Evolutionary conservation across 352 stramenopile genomes (phyloP).

Genomic region (Thalassiosira mediterranea): DNA sequence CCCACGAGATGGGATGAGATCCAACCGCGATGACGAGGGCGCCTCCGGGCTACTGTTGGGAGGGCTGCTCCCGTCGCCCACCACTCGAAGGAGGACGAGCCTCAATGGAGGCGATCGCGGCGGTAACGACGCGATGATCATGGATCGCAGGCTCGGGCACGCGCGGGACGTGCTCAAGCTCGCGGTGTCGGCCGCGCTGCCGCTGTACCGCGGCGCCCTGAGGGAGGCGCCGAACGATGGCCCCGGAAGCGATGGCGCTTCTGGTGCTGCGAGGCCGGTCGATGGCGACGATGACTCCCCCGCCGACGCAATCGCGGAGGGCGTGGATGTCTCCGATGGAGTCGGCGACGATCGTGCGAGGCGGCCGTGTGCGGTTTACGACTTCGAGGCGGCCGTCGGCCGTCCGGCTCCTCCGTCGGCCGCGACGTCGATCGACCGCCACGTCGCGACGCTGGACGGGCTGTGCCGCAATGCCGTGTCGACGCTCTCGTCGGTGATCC

Average conservation of each 20-base stretch:
- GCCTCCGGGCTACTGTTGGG: conserved; percentile 1
- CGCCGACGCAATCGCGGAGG: not conserved
- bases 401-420: not conserved
- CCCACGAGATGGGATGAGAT: too few relatives aligned
- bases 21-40: too few relatives aligned
- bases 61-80: conserved; percentile 2
- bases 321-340: not conserved
- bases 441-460: conserved; percentile 38
- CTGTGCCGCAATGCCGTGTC: conserved; percentile 35
- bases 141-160: conserved; percentile 32
- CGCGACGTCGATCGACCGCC: not conserved
- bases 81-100: not conserved
- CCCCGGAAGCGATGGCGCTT: not conserved
- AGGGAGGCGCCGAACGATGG: not conserved
- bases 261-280: too few relatives aligned
- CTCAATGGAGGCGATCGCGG: not conserved
- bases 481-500: conserved; percentile 24
- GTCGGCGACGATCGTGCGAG: not conserved
- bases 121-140: conserved; percentile 15
- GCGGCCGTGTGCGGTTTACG: conserved; percentile 37
- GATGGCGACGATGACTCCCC: not conserved
- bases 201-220: conserved; percentile 33
- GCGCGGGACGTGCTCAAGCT: conserved; percentile 35
- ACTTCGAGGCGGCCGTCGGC: conserved; percentile 34
- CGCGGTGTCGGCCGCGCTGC: conserved; percentile 33